A percentile compares a stretch with the other conserved stretches of the same genome.
Conservation (phyloP, 2,329 filamentous ascomycete genomes). For the Incumbomyces lentus region DNA sequence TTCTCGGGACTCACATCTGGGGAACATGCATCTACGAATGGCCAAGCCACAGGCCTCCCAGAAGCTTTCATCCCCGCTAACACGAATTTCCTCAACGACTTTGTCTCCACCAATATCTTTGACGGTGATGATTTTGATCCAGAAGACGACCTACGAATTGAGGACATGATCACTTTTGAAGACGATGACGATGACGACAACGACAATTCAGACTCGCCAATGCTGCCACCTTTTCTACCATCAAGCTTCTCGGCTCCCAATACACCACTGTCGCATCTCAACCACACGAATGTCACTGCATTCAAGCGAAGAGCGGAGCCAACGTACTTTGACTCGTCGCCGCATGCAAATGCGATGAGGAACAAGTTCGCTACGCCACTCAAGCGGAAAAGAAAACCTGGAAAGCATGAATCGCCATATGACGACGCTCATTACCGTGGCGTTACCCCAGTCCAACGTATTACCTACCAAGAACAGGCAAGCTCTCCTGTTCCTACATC, state of each 20-base stretch:
- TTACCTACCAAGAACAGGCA: slow-evolving; percentile 16
- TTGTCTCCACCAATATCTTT: slow-evolving; percentile 11
- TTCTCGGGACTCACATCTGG: slow-evolving; percentile 1
- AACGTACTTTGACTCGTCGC: slow-evolving; percentile 27
- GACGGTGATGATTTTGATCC: slow-evolving; percentile 5
- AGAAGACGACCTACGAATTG: slow-evolving; percentile 50
- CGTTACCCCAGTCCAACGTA: slow-evolving; percentile 21
- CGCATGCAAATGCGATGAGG: slow-evolving; percentile 27
- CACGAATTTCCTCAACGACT: slow-evolving; percentile 18
- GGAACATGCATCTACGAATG: slow-evolving; percentile 1
- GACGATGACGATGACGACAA: slow-evolving; percentile 40
- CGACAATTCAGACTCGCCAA: slow-evolving; percentile 29
- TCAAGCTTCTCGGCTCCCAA: slow-evolving; percentile 4
- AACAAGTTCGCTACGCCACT: slow-evolving; percentile 13
- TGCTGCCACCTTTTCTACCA: slow-evolving; percentile 10
- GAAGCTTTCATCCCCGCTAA: slow-evolving; percentile 5
- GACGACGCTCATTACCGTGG: slow-evolving; percentile 21
- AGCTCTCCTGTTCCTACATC: slow-evolving; percentile 15
- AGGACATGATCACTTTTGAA: slow-evolving; percentile 63
- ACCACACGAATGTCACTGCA: slow-evolving; percentile 62
- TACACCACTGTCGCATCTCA: slow-evolving; percentile 43
- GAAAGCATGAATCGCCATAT: slow-evolving; percentile 16
- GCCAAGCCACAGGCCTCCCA: slow-evolving; percentile 3
- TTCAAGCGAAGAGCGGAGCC: slow-evolving; percentile 54
- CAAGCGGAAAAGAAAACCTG: slow-evolving; percentile 12